Conservation (phyloP, 2,329 filamentous ascomycete genomes). For the Pseudogymnoascus sp. region DNA sequence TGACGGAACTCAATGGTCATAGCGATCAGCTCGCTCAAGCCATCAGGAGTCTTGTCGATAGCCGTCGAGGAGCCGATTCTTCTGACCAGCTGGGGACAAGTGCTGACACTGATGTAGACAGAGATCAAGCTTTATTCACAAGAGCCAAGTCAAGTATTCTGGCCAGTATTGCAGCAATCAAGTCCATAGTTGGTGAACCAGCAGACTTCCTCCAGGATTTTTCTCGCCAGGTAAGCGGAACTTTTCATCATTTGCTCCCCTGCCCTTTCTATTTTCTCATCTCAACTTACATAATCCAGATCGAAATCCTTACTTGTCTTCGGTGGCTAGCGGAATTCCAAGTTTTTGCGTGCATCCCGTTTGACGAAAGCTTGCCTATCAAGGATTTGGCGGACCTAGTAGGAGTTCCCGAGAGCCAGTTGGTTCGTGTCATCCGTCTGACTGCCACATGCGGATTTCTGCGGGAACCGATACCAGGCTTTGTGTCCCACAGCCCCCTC, state of each 20-base stretch:
- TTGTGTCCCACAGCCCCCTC: constrained; percentile 34
- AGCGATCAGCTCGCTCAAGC: not conserved
- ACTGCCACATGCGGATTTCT: constrained; percentile 32
- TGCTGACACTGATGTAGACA: not conserved
- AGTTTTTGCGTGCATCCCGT: constrained; percentile 39
- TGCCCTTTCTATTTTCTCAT: not conserved
- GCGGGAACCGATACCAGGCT: constrained; percentile 26
- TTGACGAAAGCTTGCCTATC: constrained; percentile 29
- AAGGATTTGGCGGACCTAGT: constrained; percentile 38
- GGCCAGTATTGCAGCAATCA: constrained; percentile 1
- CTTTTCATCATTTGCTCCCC: not conserved
- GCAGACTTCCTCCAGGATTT: constrained; percentile 24
- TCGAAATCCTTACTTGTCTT: constrained; percentile 34
- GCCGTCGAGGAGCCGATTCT: not conserved
- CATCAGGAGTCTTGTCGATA: not conserved
- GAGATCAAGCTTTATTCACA: not conserved
- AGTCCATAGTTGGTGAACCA: constrained; percentile 19
- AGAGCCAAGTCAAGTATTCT: not conserved
- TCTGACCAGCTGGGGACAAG: not conserved
- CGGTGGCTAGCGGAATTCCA: constrained; percentile 41
- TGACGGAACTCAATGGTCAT: not conserved
- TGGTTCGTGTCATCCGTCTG: constrained; percentile 33
- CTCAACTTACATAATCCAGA: not conserved
- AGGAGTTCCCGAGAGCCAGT: constrained; percentile 33
- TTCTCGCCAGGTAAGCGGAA: constrained; percentile 19